These are phyloP conservation scores for Gymnopilus junonius DNA, from an alignment of 768 basidiomycete genomes.

Conservation along the genomic window DNA sequence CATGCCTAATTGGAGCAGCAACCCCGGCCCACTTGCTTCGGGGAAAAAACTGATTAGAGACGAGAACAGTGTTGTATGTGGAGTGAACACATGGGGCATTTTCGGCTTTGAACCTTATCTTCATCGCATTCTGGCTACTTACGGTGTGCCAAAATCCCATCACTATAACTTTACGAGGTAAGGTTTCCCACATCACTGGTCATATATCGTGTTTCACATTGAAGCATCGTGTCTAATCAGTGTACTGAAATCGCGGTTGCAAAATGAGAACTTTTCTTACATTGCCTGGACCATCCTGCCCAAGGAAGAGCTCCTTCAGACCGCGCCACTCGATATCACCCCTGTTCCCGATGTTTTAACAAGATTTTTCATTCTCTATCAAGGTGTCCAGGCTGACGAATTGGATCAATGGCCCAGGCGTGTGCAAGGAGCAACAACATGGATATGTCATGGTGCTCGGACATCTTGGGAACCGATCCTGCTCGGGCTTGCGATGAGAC, in stretches of 20 bases:
- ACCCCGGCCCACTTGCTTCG: not conserved
- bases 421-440: not conserved
- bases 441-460: not conserved
- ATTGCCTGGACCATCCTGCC: not conserved
- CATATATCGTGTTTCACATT: no score
- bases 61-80: not conserved
- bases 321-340: not conserved
- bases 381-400: not conserved
- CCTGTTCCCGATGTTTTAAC: conserved; percentile 3
- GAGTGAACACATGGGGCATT: no score
- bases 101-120: no score
- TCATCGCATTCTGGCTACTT: no score
- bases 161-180: no score
- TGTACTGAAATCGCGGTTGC: no score
- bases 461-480: not conserved
- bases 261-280: not conserved
- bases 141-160: no score
- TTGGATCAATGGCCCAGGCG: not conserved
- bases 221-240: not conserved
- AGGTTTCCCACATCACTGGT: no score
- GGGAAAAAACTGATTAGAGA: not conserved
- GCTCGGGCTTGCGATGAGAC: not conserved
- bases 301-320: not conserved
- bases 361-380: conserved; percentile 1
- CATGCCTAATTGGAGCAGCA: no score